phyloP scores from a whole-genome alignment of 176 grass and related monocot genomes.

The Juncus inflexus region DNA sequence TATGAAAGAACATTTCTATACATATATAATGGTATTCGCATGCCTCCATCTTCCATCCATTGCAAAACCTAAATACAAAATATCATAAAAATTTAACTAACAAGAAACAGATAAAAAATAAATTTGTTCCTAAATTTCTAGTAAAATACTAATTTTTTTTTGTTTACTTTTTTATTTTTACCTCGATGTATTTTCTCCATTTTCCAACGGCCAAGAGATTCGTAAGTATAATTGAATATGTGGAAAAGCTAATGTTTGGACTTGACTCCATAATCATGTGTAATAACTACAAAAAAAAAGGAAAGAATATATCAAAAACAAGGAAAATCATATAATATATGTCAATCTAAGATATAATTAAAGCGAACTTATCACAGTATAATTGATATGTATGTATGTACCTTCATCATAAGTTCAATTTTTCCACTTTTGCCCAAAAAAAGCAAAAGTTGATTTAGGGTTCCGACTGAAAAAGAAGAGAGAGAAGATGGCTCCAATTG shows the following conservation, averaged over 20 bases:
- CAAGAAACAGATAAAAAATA: constrained; percentile 3
- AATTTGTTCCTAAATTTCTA: neutral
- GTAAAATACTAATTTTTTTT: too few species aligned
- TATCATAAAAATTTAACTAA: neutral
- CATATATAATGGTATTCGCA: constrained; percentile 64
- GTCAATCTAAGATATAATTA: neutral
- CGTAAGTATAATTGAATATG: constrained; percentile 66
- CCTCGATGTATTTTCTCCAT: constrained; percentile 97
- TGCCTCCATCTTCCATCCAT: constrained; percentile 91
- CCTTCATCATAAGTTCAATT: constrained; percentile 94
- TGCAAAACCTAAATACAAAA: constrained; percentile 57
- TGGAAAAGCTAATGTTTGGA: constrained; percentile 51
- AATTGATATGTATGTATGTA: constrained; percentile 26
- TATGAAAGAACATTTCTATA: constrained; percentile 67
- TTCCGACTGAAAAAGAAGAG: constrained; percentile 64
- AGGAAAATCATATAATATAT: constrained; percentile 17
- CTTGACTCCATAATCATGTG: constrained; percentile 58
- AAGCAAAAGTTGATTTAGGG: constrained; percentile 73
- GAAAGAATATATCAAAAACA: constrained; percentile 17
- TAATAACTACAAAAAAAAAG: constrained; percentile 51
- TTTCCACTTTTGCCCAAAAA: constrained; percentile 93
- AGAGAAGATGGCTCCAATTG: constrained; percentile 54
- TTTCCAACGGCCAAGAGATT: constrained; percentile 80
- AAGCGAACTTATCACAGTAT: neutral
- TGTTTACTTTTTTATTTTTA: neutral